A percentile compares a stretch with the other conserved stretches of the same genome.
phyloP scores from a whole-genome alignment of 768 basidiomycete species.

The Lactifluus piperatus region DNA sequence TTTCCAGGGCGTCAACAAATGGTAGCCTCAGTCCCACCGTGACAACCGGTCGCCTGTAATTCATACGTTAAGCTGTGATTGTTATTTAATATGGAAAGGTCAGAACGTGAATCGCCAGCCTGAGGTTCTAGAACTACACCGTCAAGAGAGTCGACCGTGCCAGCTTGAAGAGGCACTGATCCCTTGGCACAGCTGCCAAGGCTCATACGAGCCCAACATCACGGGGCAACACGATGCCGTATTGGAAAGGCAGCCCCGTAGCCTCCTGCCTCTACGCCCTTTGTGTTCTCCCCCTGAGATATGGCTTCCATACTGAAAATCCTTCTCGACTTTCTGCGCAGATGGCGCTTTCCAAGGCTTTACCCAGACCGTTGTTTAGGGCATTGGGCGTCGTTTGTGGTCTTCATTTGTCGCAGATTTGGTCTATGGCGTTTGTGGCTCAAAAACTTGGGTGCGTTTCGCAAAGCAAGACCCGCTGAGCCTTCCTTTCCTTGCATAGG shows the following conservation, averaged over 20 bases:
- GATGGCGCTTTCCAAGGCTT: neutral
- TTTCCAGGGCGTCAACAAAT: too few species aligned
- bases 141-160: too few species aligned
- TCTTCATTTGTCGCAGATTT: neutral
- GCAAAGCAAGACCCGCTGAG: neutral
- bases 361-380: neutral
- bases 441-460: neutral
- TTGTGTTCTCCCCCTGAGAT: neutral
- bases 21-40: too few species aligned
- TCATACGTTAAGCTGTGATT: too few species aligned
- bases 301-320: constrained; percentile 1
- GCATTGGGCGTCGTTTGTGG: neutral
- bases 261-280: neutral
- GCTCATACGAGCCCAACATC: too few species aligned
- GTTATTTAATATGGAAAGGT: too few species aligned
- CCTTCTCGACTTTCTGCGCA: neutral
- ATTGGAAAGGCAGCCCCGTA: neutral
- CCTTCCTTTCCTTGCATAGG: neutral
- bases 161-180: too few species aligned
- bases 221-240: neutral
- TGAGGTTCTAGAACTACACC: too few species aligned
- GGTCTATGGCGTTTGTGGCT: neutral
- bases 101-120: too few species aligned
- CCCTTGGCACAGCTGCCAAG: too few species aligned
- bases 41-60: too few species aligned